Base-by-base conservation (phyloP, 2,329 filamentous ascomycete genomes). In the Sporothrix phasma region DNA sequence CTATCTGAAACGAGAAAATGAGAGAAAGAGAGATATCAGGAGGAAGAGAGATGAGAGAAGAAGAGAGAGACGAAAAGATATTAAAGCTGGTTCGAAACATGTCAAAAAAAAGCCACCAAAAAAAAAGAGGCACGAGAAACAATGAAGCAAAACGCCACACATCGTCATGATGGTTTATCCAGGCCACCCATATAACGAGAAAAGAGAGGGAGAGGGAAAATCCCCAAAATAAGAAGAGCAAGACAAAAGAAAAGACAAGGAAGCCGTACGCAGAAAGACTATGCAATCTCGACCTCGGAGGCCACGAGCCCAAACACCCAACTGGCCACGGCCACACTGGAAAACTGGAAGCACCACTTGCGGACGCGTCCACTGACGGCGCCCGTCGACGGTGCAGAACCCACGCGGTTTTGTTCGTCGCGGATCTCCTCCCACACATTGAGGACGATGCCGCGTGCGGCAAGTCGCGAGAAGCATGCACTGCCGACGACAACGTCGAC, bases 401-500 rank as follows among this genome's bases (percentile, higher is more conserved):
- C 82, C 11, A 80, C 77, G 46, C 80, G 78, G 26, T 84, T 83
- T 26, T 84, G 79, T 67, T 83, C 83, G 67, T 87, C 83, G 58
- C 85, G 85, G 69, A 88, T 78, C 68, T 90, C 86, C 73, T 94
- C 89, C 85, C 91, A 94, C 41, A 97, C 88, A 68, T 89, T 92
- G 64, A 96, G 86, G 1, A 94, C 90, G 70, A 97, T 93, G 54
- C 92, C 92, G 39, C 89, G 88, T 68, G 88, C 85, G 5, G 90
- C 92, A 66, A 96, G 85, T 19, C 89, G 80, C 69, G 92, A 88
- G 75, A 96, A 95, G 71, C 89, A 92, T 64, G 85, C 89, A 72
- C 92, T 91, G 11, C 88, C 88, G 1, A 97, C 79, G 56, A 92
- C 92, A 1, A 90, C 90, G 73, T 97, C 93, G 0, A 97, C 80